phyloP scores from a whole-genome alignment of 192 early-diverging fungal species.

The Coemansia sp. region DNA sequence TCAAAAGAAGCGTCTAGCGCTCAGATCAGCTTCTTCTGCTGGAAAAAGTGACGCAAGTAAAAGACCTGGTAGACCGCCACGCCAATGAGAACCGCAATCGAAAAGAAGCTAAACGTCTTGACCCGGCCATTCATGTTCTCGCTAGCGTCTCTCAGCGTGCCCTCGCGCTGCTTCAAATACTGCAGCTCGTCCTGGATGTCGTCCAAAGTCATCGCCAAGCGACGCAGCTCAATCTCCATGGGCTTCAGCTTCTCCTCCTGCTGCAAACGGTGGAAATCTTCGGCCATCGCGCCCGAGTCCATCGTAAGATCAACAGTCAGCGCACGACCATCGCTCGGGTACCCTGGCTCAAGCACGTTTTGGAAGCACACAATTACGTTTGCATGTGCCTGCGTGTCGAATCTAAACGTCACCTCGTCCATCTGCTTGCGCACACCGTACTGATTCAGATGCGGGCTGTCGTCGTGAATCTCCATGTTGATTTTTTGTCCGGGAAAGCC shows the following conservation, averaged over 20 bases:
- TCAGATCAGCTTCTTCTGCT: constrained; percentile 83
- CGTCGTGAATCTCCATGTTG: constrained; percentile 65
- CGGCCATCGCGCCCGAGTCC: constrained; percentile 82
- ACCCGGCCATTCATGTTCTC: constrained; percentile 91
- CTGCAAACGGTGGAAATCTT: constrained; percentile 68
- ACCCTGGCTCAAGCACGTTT: constrained; percentile 64
- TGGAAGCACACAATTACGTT: constrained; percentile 85
- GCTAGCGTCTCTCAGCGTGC: constrained; percentile 84
- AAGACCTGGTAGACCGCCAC: constrained; percentile 75
- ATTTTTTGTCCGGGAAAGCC: constrained; percentile 70
- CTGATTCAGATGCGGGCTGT: constrained; percentile 65
- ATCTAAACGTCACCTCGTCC: constrained; percentile 66
- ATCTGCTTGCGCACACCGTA: constrained; percentile 68
- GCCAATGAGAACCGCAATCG: constrained; percentile 70
- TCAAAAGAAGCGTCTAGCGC: neutral
- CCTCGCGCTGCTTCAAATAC: constrained; percentile 76
- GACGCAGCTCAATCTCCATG: constrained; percentile 82
- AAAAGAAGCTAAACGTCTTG: constrained; percentile 65
- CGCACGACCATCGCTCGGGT: constrained; percentile 36
- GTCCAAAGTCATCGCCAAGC: constrained; percentile 72
- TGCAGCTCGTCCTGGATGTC: constrained; percentile 86
- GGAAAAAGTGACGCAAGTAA: constrained; percentile 85
- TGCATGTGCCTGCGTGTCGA: constrained; percentile 85
- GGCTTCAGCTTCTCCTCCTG: constrained; percentile 82
- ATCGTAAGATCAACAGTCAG: constrained; percentile 74